phyloP scores from a whole-genome alignment of 2,329 filamentous ascomycete genomes.

The Diaporthe helianthi region DNA sequence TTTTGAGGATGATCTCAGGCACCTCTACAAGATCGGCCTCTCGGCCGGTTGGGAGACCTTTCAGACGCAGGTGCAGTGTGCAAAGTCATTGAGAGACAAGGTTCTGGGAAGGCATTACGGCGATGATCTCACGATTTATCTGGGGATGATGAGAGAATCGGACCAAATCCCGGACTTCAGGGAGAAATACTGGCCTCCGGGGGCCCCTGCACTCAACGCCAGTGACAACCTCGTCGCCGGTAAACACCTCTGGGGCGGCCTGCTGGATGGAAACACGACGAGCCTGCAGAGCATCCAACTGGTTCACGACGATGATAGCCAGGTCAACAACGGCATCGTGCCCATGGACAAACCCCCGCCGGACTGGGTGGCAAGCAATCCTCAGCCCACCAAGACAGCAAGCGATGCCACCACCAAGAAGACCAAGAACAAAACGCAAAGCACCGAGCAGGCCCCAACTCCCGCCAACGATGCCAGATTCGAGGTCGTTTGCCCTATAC shows the following conservation, averaged over 20 bases:
- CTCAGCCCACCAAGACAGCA: constrained; percentile 39
- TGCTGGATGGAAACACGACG: constrained; percentile 8
- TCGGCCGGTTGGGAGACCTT: constrained; percentile 45
- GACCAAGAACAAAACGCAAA: constrained; percentile 13
- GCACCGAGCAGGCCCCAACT: constrained; percentile 1
- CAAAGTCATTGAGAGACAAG: constrained; percentile 40
- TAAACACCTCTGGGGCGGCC: constrained; percentile 6
- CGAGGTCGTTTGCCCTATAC: constrained; percentile 31
- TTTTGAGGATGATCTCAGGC: constrained; percentile 39
- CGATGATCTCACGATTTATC: constrained; percentile 23
- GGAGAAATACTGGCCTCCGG: constrained; percentile 23
- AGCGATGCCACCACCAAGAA: constrained; percentile 17
- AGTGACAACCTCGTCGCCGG: constrained; percentile 1
- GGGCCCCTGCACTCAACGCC: constrained; percentile 13
- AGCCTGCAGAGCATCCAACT: constrained; percentile 27
- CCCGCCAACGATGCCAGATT: constrained; percentile 10
- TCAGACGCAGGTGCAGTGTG: constrained; percentile 44
- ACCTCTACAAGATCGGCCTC: constrained; percentile 41
- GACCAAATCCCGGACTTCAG: constrained; percentile 12
- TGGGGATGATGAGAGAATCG: constrained; percentile 23
- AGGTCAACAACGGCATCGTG: constrained; percentile 44
- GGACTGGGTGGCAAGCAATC: constrained; percentile 31
- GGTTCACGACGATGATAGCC: constrained; percentile 28
- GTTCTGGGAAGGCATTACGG: constrained; percentile 32
- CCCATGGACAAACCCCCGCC: constrained; percentile 34